Evolutionary conservation across 2,329 filamentous ascomycete genomes (phyloP).

Genomic region (Paraconiothyrium sp.): DNA sequence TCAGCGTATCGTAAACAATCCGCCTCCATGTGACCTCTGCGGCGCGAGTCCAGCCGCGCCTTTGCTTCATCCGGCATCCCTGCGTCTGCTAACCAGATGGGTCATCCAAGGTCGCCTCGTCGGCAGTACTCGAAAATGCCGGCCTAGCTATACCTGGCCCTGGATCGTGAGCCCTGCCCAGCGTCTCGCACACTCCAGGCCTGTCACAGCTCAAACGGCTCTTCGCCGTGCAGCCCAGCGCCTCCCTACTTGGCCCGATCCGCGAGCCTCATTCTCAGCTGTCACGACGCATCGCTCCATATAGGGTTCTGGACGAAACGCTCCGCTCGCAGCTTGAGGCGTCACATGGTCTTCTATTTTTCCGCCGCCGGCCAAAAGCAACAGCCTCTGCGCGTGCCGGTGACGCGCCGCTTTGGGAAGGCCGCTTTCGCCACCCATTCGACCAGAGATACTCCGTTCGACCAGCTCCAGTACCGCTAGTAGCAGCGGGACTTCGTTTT

Average conservation of each 20-base stretch:
- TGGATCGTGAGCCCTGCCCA: slow-evolving; percentile 20
- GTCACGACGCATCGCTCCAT: background rate
- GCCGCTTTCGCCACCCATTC: slow-evolving; percentile 31
- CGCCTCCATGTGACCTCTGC: slow-evolving; percentile 31
- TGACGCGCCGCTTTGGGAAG: slow-evolving; percentile 41
- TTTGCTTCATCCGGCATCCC: slow-evolving; percentile 28
- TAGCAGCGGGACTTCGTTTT: slow-evolving; percentile 19
- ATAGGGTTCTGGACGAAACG: slow-evolving; percentile 26
- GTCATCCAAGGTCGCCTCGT: slow-evolving; percentile 30
- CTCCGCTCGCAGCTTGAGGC: slow-evolving; percentile 23
- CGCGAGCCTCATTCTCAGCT: slow-evolving; percentile 19
- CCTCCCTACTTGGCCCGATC: background rate
- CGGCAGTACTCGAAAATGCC: slow-evolving; percentile 32
- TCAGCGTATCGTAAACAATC: slow-evolving; percentile 16
- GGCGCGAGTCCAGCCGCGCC: slow-evolving; percentile 26
- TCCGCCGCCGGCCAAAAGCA: slow-evolving; percentile 36
- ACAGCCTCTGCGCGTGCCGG: slow-evolving; percentile 35
- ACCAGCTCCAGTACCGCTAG: slow-evolving; percentile 7
- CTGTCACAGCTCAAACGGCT: background rate
- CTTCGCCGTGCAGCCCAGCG: background rate
- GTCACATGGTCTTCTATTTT: slow-evolving; percentile 43
- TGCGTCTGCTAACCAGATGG: slow-evolving; percentile 28
- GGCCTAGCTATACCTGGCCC: slow-evolving; percentile 19
- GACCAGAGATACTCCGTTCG: slow-evolving; percentile 22
- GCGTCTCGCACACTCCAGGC: background rate